Percentiles rank a stretch among this genome's conserved stretches.
phyloP scores from a whole-genome alignment of 805 yeast genomes.

The Priceomyces fermenticarens region DNA sequence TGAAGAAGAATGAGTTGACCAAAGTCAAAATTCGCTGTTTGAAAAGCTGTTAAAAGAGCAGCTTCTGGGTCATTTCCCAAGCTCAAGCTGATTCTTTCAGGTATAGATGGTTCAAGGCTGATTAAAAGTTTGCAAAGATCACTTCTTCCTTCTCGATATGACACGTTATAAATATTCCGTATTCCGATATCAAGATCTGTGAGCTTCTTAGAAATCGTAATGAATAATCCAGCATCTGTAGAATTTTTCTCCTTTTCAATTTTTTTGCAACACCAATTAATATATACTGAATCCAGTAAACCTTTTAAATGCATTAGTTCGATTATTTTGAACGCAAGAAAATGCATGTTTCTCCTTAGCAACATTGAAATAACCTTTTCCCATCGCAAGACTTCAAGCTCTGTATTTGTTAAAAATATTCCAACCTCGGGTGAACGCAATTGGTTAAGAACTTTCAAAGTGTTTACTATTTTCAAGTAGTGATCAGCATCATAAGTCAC shows the following conservation, averaged over 20 bases:
- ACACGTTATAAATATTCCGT: constrained; percentile 57
- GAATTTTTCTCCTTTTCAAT: constrained; percentile 51
- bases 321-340: constrained; percentile 61
- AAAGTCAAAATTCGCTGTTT: constrained; percentile 58
- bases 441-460: constrained; percentile 65
- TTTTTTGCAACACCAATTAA: constrained; percentile 79
- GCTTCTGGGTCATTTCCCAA: constrained; percentile 65
- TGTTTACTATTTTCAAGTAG: constrained; percentile 62
- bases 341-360: constrained; percentile 55
- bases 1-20: constrained; percentile 54
- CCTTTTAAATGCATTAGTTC: constrained; percentile 45
- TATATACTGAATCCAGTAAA: constrained; percentile 44
- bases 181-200: constrained; percentile 39
- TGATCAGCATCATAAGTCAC: constrained; percentile 52
- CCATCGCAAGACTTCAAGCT: constrained; percentile 52
- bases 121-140: constrained; percentile 65
- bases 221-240: constrained; percentile 59
- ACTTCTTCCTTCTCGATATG: constrained; percentile 79
- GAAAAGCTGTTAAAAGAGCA: constrained; percentile 67
- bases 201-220: constrained; percentile 47
- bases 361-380: constrained; percentile 55
- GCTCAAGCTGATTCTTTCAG: constrained; percentile 55
- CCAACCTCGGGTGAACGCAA: constrained; percentile 66
- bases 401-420: constrained; percentile 58
- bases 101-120: constrained; percentile 62